phyloP scores from a whole-genome alignment of 805 yeast species.

The Brettanomyces naardenensis region DNA sequence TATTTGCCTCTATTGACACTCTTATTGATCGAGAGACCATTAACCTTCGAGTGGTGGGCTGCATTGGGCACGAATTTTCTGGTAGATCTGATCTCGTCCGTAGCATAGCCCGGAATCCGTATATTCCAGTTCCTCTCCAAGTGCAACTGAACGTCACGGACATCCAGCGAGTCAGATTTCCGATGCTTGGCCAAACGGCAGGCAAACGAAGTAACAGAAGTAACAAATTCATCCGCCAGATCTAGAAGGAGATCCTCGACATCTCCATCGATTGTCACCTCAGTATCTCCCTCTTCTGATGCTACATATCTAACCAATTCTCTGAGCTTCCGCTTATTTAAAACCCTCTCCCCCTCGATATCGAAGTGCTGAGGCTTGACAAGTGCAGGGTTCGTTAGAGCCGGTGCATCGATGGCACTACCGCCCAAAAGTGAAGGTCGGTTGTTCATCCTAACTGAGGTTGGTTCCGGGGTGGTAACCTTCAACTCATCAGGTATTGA shows the following conservation, averaged over 20 bases:
- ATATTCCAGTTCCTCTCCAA: constrained; percentile 93
- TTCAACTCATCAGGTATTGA: constrained; percentile 66
- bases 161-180: constrained; percentile 78
- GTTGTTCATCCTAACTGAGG: constrained; percentile 48
- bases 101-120: constrained; percentile 85
- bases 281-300: constrained; percentile 85
- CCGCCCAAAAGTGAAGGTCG: constrained; percentile 87
- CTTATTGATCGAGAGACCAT: constrained; percentile 59
- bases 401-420: constrained; percentile 60
- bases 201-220: constrained; percentile 86
- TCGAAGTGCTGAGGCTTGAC: constrained; percentile 77
- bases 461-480: constrained; percentile 59
- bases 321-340: constrained; percentile 81
- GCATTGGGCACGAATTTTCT: constrained; percentile 64
- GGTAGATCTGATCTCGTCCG: constrained; percentile 80
- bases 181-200: constrained; percentile 94
- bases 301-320: constrained; percentile 82
- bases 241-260: constrained; percentile 87
- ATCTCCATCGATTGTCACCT: constrained; percentile 87
- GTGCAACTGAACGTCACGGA: constrained; percentile 84
- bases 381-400: constrained; percentile 69
- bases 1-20: constrained; percentile 44
- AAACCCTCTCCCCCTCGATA: constrained; percentile 70
- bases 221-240: constrained; percentile 91
- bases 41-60: constrained; percentile 56